phyloP scores from a whole-genome alignment of 2,329 filamentous ascomycete species.

The Calonectria ilicicola region DNA sequence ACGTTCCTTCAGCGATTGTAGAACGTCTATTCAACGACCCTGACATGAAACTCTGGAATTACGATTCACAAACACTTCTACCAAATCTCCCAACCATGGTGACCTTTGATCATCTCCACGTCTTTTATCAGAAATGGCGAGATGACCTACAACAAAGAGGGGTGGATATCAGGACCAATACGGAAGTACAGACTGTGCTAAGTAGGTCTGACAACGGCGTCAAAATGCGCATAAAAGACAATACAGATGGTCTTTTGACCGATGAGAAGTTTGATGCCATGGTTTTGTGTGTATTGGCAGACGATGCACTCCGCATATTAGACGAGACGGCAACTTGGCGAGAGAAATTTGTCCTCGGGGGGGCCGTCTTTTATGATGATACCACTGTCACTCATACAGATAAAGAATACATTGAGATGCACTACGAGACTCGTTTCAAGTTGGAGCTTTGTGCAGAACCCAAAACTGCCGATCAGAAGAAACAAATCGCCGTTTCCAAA shows the following conservation, averaged over 20 bases:
- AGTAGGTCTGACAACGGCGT: conserved; percentile 65
- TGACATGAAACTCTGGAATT: conserved; percentile 71
- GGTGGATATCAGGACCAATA: conserved; percentile 67
- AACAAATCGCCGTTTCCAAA: conserved; percentile 56
- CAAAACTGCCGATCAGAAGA: conserved; percentile 52
- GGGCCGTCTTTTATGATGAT: conserved; percentile 77
- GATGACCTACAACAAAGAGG: conserved; percentile 65
- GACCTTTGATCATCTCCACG: conserved; percentile 71
- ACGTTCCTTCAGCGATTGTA: conserved; percentile 77
- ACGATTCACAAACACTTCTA: conserved; percentile 65
- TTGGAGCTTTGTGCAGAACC: conserved; percentile 62
- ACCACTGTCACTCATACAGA: conserved; percentile 79
- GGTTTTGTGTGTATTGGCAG: conserved; percentile 74
- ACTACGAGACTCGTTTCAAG: conserved; percentile 74
- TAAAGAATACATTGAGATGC: conserved; percentile 71
- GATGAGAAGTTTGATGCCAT: conserved; percentile 73
- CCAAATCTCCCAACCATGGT: conserved; percentile 74
- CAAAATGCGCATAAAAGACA: conserved; percentile 64
- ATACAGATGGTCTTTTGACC: conserved; percentile 56
- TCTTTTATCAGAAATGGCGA: conserved; percentile 72
- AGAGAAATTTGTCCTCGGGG: conserved; percentile 77
- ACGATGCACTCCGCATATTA: conserved; percentile 72
- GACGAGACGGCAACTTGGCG: conserved; percentile 67
- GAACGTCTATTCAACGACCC: conserved; percentile 70
- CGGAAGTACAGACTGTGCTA: conserved; percentile 65